Conservation (phyloP, 331 rosid species). For the Cydonia oblonga region DNA sequence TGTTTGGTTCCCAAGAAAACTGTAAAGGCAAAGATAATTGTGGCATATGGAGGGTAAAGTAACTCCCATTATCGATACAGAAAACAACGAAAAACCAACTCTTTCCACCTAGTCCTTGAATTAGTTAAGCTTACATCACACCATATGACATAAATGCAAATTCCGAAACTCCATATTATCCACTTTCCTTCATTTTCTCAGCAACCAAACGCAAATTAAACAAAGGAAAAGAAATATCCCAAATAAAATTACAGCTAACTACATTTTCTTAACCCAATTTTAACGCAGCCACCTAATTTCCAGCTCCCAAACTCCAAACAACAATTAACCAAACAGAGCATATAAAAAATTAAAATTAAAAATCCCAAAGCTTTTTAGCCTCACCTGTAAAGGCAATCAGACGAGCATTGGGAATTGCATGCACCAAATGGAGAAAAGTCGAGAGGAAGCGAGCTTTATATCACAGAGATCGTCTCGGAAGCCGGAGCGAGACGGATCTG, state of each 20-base stretch:
- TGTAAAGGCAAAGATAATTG: background rate
- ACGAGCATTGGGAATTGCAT: constrained; percentile 44
- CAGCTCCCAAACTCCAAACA: background rate
- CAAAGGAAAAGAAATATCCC: background rate
- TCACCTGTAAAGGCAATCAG: constrained; percentile 41
- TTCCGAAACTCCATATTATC: background rate
- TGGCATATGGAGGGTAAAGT: background rate
- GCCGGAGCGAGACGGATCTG: constrained; percentile 44
- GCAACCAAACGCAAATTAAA: background rate
- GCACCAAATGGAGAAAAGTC: constrained; percentile 10
- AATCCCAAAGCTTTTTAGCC: background rate
- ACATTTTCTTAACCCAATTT: background rate
- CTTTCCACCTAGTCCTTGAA: background rate
- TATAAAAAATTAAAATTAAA: too few species aligned
- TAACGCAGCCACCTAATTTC: background rate
- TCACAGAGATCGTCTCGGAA: constrained; percentile 34
- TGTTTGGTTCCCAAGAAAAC: background rate
- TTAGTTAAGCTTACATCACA: background rate
- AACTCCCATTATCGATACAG: background rate
- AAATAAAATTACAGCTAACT: background rate
- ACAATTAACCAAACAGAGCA: constrained; percentile 10
- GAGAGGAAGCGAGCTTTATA: constrained; percentile 6
- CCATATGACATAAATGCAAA: background rate
- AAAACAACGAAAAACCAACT: background rate
- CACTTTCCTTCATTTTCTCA: background rate